Conservation (phyloP, 129 eudicot genomes). For the Lactuca saligna region DNA sequence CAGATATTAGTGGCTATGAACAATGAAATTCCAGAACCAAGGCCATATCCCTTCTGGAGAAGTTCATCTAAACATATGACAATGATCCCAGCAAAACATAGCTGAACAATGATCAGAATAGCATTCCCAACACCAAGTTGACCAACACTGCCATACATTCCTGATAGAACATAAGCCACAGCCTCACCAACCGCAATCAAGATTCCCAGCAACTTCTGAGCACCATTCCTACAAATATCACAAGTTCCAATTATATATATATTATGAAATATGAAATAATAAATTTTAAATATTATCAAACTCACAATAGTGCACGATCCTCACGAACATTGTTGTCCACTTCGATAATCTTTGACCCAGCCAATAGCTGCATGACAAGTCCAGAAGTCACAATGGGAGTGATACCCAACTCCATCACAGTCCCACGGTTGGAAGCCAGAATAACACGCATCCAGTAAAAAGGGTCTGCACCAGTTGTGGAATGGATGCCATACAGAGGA, state of each 20-base stretch:
- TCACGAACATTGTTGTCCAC: constrained; percentile 56
- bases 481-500: constrained; percentile 65
- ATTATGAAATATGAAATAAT: not conserved
- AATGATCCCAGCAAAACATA: constrained; percentile 66
- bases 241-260: not conserved
- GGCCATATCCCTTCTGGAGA: constrained; percentile 62
- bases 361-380: constrained; percentile 50
- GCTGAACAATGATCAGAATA: constrained; percentile 62
- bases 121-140: constrained; percentile 91
- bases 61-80: constrained; percentile 58
- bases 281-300: not conserved
- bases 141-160: constrained; percentile 70
- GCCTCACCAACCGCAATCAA: constrained; percentile 79
- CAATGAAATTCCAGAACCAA: constrained; percentile 59
- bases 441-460: constrained; percentile 68
- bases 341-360: constrained; percentile 47
- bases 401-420: constrained; percentile 63
- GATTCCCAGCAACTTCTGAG: constrained; percentile 68
- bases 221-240: constrained; percentile 57
- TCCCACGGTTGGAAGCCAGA: constrained; percentile 59
- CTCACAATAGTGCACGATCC: constrained; percentile 62
- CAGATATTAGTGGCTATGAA: constrained; percentile 68
- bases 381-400: constrained; percentile 64
- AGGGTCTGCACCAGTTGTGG: constrained; percentile 58
- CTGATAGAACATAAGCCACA: constrained; percentile 66